These are phyloP conservation scores for Colletotrichum tropicicola DNA, from an alignment of 2,329 filamentous ascomycete genomes.

Conservation along the genomic window DNA sequence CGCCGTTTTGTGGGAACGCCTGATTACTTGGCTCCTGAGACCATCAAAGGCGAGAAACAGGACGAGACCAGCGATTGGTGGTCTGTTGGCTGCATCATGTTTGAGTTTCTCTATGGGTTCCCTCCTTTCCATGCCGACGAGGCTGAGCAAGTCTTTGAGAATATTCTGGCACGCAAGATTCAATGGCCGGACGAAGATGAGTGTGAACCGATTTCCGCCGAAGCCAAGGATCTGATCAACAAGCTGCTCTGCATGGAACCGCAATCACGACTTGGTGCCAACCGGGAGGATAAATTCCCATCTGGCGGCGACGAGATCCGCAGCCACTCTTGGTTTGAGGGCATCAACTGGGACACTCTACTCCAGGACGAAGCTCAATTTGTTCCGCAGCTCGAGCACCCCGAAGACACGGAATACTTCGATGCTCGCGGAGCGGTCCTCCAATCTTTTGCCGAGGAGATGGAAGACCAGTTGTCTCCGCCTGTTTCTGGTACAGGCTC, in stretches of 20 bases:
- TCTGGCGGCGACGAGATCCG: slow-evolving; percentile 93
- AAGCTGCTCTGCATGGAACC: slow-evolving; percentile 88
- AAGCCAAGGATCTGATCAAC: slow-evolving; percentile 95
- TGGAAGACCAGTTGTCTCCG: slow-evolving; percentile 87
- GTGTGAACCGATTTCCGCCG: slow-evolving; percentile 76
- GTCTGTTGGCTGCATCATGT: slow-evolving; percentile 98
- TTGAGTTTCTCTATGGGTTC: slow-evolving; percentile 92
- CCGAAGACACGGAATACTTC: slow-evolving; percentile 98
- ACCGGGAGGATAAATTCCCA: slow-evolving; percentile 81
- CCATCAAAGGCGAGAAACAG: slow-evolving; percentile 92
- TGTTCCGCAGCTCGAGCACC: slow-evolving; percentile 89
- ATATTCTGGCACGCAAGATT: slow-evolving; percentile 89
- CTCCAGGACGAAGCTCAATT: slow-evolving; percentile 97
- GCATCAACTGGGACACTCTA: slow-evolving; percentile 87
- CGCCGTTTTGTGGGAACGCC: slow-evolving; percentile 95
- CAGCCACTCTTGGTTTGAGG: slow-evolving; percentile 86
- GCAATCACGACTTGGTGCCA: slow-evolving; percentile 82
- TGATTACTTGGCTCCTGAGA: slow-evolving; percentile 96
- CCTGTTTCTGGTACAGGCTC: slow-evolving; percentile 73
- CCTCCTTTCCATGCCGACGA: slow-evolving; percentile 93
- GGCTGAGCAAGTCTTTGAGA: slow-evolving; percentile 95
- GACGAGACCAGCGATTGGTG: slow-evolving; percentile 99
- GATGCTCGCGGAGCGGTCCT: slow-evolving; percentile 90
- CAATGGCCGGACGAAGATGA: slow-evolving; percentile 91
- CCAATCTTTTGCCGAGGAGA: slow-evolving; percentile 91